These are phyloP conservation scores for Hygrocybe coccinea DNA, from an alignment of 768 basidiomycete species.

Conservation along the genomic window DNA sequence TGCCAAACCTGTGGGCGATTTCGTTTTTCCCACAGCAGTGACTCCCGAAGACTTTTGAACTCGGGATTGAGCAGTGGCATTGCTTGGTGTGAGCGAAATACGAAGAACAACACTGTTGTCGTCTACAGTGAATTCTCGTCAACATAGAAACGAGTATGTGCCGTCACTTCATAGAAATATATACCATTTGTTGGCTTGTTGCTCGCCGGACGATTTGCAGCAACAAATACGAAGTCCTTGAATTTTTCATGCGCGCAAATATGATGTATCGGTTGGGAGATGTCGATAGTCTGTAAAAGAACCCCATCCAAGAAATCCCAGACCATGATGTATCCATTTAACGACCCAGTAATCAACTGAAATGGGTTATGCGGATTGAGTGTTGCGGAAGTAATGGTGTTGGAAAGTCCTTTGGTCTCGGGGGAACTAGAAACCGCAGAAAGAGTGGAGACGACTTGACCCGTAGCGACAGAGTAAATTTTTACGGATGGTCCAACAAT, in stretches of 20 bases:
- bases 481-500: constrained; percentile 77
- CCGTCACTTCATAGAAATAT: constrained; percentile 16
- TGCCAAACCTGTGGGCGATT: constrained; percentile 56
- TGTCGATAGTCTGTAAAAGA: constrained; percentile 67
- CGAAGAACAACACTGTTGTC: constrained; percentile 57
- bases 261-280: constrained; percentile 65
- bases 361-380: constrained; percentile 83
- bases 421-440: constrained; percentile 32
- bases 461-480: constrained; percentile 75
- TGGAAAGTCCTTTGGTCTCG: constrained; percentile 36
- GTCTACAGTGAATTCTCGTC: constrained; percentile 29
- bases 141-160: not conserved
- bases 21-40: constrained; percentile 61
- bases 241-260: constrained; percentile 67
- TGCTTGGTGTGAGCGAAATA: constrained; percentile 52
- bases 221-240: constrained; percentile 67
- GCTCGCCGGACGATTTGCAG: constrained; percentile 50
- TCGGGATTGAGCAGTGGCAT: constrained; percentile 36
- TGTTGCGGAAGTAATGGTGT: constrained; percentile 65
- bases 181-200: constrained; percentile 31
- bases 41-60: constrained; percentile 48
- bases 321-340: constrained; percentile 78
- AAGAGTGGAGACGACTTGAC: constrained; percentile 80
- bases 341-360: constrained; percentile 81
- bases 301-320: constrained; percentile 93